A percentile compares a stretch with the other conserved stretches of the same genome.
Conservation (phyloP, 805 yeast species). For the Candida berthetii region DNA sequence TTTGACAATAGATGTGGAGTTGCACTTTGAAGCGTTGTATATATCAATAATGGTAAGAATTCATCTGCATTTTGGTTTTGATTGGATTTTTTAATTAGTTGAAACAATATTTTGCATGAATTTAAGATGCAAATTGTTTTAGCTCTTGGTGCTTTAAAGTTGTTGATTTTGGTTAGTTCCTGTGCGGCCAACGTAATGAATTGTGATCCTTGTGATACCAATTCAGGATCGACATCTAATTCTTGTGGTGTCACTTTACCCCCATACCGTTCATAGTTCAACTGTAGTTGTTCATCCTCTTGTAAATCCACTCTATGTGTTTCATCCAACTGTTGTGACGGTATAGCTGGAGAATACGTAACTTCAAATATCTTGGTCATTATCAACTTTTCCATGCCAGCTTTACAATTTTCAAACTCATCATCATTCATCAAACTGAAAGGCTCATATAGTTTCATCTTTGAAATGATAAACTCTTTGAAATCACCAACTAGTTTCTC, state of each 20-base stretch:
- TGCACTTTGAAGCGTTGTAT: conserved; percentile 66
- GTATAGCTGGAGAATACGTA: conserved; percentile 76
- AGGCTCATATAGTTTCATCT: conserved; percentile 61
- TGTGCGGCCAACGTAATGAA: conserved; percentile 62
- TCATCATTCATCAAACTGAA: conserved; percentile 58
- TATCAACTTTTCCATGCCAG: conserved; percentile 87
- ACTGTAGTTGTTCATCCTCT: conserved; percentile 46
- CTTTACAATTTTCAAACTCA: conserved; percentile 67
- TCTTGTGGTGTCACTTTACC: conserved; percentile 55
- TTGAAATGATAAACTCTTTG: conserved; percentile 60
- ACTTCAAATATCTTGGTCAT: conserved; percentile 79
- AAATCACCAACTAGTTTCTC: conserved; percentile 73
- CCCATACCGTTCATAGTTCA: conserved; percentile 52
- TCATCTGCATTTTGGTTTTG: conserved; percentile 84
- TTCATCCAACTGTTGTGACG: conserved; percentile 35
- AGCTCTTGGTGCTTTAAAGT: conserved; percentile 90
- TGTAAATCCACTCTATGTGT: conserved; percentile 59
- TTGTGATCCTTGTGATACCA: conserved; percentile 39
- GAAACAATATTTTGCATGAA: conserved; percentile 89
- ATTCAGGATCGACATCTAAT: conserved; percentile 61
- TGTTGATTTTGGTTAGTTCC: conserved; percentile 74
- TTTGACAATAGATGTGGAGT: conserved; percentile 68
- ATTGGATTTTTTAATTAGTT: conserved; percentile 62
- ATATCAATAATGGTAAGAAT: conserved; percentile 84
- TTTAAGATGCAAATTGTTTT: conserved; percentile 87